A percentile compares a stretch with the other conserved stretches of the same genome.
These are phyloP conservation scores for Globisporangium paddicum DNA, from an alignment of 352 stramenopile genomes.

Conservation along the genomic window DNA sequence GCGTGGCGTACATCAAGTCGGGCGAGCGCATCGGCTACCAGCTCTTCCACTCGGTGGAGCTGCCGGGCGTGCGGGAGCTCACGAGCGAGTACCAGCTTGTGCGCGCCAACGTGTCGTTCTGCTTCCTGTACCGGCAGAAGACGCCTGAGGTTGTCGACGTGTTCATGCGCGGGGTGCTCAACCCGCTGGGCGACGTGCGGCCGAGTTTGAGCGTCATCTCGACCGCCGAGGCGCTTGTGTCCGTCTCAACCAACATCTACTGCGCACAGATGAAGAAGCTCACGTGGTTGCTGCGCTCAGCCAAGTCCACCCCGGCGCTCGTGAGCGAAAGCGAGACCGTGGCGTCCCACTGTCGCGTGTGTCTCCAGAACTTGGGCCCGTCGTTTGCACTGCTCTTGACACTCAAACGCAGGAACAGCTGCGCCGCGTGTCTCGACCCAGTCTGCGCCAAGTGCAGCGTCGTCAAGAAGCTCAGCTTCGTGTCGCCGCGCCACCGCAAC, in stretches of 20 bases:
- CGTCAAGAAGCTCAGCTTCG: conserved; percentile 2
- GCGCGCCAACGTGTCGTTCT: conserved; percentile 8
- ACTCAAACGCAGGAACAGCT: not conserved
- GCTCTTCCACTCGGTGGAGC: conserved; percentile 36
- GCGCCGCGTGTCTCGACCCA: not conserved
- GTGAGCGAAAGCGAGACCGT: not conserved
- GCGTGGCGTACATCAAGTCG: conserved; percentile 23
- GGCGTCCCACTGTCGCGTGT: not conserved
- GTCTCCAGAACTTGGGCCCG: not conserved
- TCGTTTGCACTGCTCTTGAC: not conserved
- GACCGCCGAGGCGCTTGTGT: not conserved
- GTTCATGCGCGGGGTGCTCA: conserved; percentile 4
- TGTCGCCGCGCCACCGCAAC: not conserved
- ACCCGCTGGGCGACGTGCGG: not conserved
- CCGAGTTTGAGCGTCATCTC: not conserved
- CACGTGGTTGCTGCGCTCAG: not conserved
- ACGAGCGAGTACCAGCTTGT: conserved; percentile 3
- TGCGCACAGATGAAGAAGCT: conserved; percentile 12
- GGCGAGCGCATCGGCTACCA: conserved; percentile 47
- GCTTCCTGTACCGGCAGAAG: conserved; percentile 2
- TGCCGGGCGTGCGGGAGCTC: conserved; percentile 23
- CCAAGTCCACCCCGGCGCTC: not conserved
- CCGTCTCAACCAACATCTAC: conserved; percentile 5
- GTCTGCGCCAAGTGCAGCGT: not conserved
- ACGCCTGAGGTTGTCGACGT: conserved; percentile 1